A percentile compares a stretch with the other conserved stretches of the same genome.
These are phyloP conservation scores for Ophiostoma montium DNA, from an alignment of 2,329 filamentous ascomycete species.

Conservation along the genomic window DNA sequence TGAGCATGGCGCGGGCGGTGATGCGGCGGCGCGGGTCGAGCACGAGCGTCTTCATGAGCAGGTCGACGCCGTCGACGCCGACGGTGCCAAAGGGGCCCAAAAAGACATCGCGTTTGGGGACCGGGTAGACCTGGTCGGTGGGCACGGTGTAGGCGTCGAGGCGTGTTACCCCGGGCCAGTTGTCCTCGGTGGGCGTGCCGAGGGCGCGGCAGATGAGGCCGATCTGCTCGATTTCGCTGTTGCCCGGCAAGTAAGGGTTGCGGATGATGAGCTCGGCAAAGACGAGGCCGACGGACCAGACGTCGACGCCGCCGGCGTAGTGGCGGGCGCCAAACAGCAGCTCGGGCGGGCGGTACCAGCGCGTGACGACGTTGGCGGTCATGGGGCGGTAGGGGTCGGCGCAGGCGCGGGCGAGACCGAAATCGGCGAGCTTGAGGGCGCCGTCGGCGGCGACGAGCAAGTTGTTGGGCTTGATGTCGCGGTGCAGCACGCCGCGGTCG, in stretches of 20 bases:
- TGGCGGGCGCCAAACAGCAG: conserved; percentile 80
- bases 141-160: conserved; percentile 69
- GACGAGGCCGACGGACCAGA: conserved; percentile 88
- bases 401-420: conserved; percentile 81
- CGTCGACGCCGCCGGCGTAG: conserved; percentile 81
- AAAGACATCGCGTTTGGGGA: conserved; percentile 60
- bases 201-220: conserved; percentile 70
- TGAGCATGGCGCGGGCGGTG: conserved; percentile 61
- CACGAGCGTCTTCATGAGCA: conserved; percentile 71
- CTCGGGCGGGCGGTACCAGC: conserved; percentile 93
- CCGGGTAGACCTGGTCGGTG: conserved; percentile 32
- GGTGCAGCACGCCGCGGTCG: conserved; percentile 82
- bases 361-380: conserved; percentile 90
- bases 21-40: conserved; percentile 79
- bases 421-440: conserved; percentile 92
- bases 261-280: conserved; percentile 83
- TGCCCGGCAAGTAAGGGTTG: conserved; percentile 68
- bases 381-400: conserved; percentile 78
- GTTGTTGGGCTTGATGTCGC: conserved; percentile 99
- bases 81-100: conserved; percentile 64
- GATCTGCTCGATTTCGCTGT: conserved; percentile 77
- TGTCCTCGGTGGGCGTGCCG: conserved; percentile 83
- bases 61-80: conserved; percentile 69
- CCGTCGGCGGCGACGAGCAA: conserved; percentile 85
- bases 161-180: conserved; percentile 82